These are phyloP conservation scores for Inonotus hispidus DNA, from an alignment of 1,284 basidiomycete genomes.

Conservation along the genomic window DNA sequence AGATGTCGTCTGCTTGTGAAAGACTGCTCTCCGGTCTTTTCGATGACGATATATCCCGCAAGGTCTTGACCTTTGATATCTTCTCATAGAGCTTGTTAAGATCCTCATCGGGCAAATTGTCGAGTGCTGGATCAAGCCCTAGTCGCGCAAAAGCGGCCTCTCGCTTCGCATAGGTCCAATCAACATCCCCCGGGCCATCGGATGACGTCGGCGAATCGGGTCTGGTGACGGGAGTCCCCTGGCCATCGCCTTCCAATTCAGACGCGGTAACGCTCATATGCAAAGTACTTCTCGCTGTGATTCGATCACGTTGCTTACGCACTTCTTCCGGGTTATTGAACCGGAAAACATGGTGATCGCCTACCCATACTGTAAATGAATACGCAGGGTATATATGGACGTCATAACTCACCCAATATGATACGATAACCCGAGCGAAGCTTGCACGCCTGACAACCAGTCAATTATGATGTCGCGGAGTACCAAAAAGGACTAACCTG, in stretches of 20 bases:
- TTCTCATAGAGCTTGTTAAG: slow-evolving; percentile 90
- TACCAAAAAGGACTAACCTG: slow-evolving; percentile 45
- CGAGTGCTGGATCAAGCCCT: slow-evolving; percentile 80
- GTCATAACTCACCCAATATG: slow-evolving; percentile 68
- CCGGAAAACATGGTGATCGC: slow-evolving; percentile 96
- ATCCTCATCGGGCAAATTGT: slow-evolving; percentile 89
- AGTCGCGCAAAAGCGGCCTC: slow-evolving; percentile 84
- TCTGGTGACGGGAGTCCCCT: slow-evolving; percentile 47
- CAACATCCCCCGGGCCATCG: slow-evolving; percentile 69
- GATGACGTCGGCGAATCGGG: slow-evolving; percentile 73
- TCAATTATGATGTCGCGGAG: slow-evolving; percentile 24
- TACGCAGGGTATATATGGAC: slow-evolving; percentile 10
- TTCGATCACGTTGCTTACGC: slow-evolving; percentile 80
- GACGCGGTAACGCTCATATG: slow-evolving; percentile 57
- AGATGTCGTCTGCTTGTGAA: slow-evolving; percentile 78
- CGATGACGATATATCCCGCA: slow-evolving; percentile 65
- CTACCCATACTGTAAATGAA: slow-evolving; percentile 34
- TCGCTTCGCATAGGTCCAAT: slow-evolving; percentile 91
- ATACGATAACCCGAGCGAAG: slow-evolving; percentile 92
- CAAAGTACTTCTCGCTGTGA: slow-evolving; percentile 62
- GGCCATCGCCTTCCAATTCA: slow-evolving; percentile 45
- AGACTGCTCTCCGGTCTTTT: slow-evolving; percentile 82
- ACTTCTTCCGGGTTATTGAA: slow-evolving; percentile 97
- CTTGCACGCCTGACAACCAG: slow-evolving; percentile 56
- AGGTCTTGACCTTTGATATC: slow-evolving; percentile 87